phyloP scores from a whole-genome alignment of 2,329 filamentous ascomycete species.

The Pyrenophora teres region DNA sequence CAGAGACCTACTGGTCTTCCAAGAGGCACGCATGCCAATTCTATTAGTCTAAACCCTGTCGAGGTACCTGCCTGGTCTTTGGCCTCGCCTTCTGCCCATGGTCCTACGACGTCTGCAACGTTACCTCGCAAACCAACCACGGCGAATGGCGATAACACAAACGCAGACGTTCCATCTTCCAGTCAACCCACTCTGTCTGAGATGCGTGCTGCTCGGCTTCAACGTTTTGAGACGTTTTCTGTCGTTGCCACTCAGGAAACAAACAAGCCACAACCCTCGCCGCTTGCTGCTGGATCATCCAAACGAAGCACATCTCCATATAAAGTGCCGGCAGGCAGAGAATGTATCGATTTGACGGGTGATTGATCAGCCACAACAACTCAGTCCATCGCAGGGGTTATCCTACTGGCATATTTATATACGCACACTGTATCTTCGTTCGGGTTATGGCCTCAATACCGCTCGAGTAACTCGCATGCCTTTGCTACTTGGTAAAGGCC shows the following conservation, averaged over 20 bases:
- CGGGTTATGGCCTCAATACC: too few species aligned
- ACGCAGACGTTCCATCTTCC: neutral
- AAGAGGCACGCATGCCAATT: conserved; percentile 3
- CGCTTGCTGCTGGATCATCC: neutral
- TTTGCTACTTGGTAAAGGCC: too few species aligned
- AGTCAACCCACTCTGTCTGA: neutral
- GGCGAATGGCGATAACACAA: neutral
- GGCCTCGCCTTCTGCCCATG: neutral
- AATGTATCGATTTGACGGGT: conserved; percentile 21
- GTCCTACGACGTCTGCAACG: neutral
- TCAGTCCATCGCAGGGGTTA: too few species aligned
- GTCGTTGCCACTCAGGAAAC: neutral
- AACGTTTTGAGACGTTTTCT: conserved; percentile 9
- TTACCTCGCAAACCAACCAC: neutral
- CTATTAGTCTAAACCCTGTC: neutral
- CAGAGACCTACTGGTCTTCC: neutral
- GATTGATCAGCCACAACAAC: conserved; percentile 4
- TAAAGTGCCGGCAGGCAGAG: neutral
- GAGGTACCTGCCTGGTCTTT: neutral
- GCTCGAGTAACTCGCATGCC: too few species aligned
- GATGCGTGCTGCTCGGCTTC: conserved; percentile 21
- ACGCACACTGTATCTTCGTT: too few species aligned
- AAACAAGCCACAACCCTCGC: neutral
- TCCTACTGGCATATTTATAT: too few species aligned
- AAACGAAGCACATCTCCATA: neutral